phyloP scores from a whole-genome alignment of 2,329 filamentous ascomycete species.

The Nothomitra cinnamomea region DNA sequence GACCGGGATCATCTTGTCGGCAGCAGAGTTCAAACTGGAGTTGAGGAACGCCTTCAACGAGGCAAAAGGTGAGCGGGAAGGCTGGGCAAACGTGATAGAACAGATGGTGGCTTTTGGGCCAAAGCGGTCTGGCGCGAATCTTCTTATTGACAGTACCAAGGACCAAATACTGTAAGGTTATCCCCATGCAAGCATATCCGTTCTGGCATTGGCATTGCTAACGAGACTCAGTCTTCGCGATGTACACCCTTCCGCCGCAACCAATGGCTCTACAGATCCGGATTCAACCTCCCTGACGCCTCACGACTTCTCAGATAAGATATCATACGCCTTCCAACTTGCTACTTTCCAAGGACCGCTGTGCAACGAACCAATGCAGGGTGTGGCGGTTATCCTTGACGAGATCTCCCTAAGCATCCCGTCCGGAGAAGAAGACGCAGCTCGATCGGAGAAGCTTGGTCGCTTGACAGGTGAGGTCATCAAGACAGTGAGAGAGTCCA shows the following conservation, averaged over 20 bases:
- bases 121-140: constrained; percentile 66
- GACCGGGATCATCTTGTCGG: constrained; percentile 45
- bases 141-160: constrained; percentile 55
- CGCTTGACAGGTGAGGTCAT: constrained; percentile 87
- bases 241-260: constrained; percentile 9
- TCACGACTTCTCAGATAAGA: constrained; percentile 71
- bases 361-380: constrained; percentile 85
- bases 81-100: constrained; percentile 62
- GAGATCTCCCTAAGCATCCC: constrained; percentile 46
- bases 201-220: neutral
- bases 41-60: constrained; percentile 50
- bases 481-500: constrained; percentile 69
- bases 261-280: constrained; percentile 21
- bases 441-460: constrained; percentile 49
- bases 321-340: constrained; percentile 86
- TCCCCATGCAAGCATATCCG: neutral
- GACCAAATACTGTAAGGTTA: neutral
- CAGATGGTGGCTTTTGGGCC: constrained; percentile 85
- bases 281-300: constrained; percentile 22
- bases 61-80: constrained; percentile 54
- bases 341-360: constrained; percentile 76
- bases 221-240: constrained; percentile 1
- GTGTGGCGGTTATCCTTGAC: constrained; percentile 80
- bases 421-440: constrained; percentile 30
- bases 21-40: constrained; percentile 60